Base-by-base conservation (phyloP, 768 basidiomycete species). In the Lactifluus echinatus region DNA sequence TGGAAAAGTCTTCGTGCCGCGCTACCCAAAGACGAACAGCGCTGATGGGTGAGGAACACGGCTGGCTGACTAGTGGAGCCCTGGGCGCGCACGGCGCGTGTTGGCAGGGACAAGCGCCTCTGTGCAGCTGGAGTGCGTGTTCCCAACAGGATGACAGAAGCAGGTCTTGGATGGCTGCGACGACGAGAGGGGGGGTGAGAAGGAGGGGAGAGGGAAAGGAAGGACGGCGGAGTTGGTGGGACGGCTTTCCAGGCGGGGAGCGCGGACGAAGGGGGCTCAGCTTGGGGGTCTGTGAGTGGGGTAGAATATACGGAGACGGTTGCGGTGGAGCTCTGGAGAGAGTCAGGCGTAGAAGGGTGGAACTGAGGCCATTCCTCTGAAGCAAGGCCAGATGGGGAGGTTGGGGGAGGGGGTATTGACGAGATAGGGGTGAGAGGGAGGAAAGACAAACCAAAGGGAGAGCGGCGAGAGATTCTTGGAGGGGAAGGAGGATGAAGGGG, bases 1-100 rank as follows among this genome's bases (percentile, higher is more conserved):
- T 75, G 74, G 37, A 73, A 65, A 12, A 70, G 64, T 43, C 45
- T 43, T 28, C 57, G 53, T 26, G 53, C 58, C 8, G 53, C 48
- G 31, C 43, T 44, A 12, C 37, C 60, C 33, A 49, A 26, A 11
- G 60, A 58, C 4, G 60, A 54, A 43, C 57, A 57, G 53, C 57
- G 56, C 2, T 37, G 40, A 36, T 45, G 46, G 28, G 10, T 53
- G 19, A 42, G 57, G 48, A 45, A 46, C 14, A 40, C 43, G 24
- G 59, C 47, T 31, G 54, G 61, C 28, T 53, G 59, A 29, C 2
- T 40, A 24, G 17, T 43, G 34, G 26, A 15, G 37, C 11, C 31
- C 29, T 23, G 8, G 24, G 42, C 37, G 47, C n/a, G 56, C n/a
- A 45, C 31, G 15, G 52, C 28, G 40, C 48, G 60, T 15, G 47